Conservation (phyloP, 257 asterid species). For the Scutellaria galericulata region DNA sequence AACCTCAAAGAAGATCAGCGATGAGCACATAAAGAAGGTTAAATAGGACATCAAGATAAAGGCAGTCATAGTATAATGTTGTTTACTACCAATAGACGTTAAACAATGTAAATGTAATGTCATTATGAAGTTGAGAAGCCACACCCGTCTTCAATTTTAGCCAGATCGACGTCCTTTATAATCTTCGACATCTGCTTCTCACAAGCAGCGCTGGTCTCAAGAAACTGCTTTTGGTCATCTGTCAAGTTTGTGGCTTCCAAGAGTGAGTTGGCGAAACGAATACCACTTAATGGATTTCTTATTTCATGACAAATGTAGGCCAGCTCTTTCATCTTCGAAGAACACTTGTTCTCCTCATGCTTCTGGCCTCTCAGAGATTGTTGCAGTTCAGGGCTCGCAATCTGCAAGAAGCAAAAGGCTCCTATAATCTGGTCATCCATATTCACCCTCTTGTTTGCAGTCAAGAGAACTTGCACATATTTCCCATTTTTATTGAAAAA, state of each 20-base stretch:
- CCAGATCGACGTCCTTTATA: constrained; percentile 68
- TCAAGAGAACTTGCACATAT: constrained; percentile 71
- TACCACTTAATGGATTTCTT: constrained; percentile 78
- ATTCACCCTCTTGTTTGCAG: constrained; percentile 80
- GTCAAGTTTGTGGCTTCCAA: constrained; percentile 71
- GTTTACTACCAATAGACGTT: not conserved
- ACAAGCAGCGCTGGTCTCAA: constrained; percentile 86
- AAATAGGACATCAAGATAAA: too few relatives aligned
- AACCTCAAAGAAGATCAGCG: not conserved
- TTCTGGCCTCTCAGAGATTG: constrained; percentile 62
- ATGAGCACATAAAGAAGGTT: too few relatives aligned
- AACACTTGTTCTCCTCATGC: constrained; percentile 60
- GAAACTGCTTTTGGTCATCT: constrained; percentile 77
- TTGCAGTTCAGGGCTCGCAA: constrained; percentile 76
- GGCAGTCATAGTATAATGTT: too few relatives aligned
- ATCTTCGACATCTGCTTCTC: constrained; percentile 91
- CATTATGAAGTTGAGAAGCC: constrained; percentile 25
- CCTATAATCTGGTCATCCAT: constrained; percentile 75
- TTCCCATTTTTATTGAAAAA: constrained; percentile 69
- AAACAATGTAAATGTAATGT: not conserved
- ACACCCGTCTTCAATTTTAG: constrained; percentile 77
- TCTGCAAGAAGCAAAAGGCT: constrained; percentile 92
- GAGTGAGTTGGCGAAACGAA: constrained; percentile 75
- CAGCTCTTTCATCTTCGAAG: constrained; percentile 78
- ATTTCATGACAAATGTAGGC: constrained; percentile 86